Conservation (phyloP, 78 protist species). For the Isochrysis galbana region DNA sequence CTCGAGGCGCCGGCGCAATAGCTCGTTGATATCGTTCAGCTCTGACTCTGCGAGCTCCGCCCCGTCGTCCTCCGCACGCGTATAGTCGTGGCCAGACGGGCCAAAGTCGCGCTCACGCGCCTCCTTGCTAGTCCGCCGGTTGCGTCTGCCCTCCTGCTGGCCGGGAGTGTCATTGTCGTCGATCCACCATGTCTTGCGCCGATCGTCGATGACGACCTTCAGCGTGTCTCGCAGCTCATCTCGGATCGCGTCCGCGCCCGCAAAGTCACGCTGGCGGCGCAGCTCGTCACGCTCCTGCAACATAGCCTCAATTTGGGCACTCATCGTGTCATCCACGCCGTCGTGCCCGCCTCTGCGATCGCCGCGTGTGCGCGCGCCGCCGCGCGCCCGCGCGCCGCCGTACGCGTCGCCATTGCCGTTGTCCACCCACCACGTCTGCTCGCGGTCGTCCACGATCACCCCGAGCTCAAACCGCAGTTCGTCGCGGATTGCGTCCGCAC, state of each 20-base stretch:
- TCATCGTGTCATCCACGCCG: background rate
- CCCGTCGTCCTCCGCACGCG: background rate
- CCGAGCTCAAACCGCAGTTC: background rate
- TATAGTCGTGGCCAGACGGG: background rate
- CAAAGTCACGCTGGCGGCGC: background rate
- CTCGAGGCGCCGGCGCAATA: background rate
- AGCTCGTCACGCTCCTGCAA: background rate
- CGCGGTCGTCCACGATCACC: background rate
- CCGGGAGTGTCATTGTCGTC: background rate
- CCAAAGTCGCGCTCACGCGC: background rate
- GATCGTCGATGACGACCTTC: background rate
- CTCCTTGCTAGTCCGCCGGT: background rate
- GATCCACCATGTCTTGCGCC: background rate
- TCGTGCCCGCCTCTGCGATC: background rate
- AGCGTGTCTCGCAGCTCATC: background rate
- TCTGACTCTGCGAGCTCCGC: background rate
- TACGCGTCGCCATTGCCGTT: background rate
- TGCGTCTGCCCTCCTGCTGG: background rate
- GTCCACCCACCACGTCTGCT: background rate
- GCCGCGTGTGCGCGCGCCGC: background rate
- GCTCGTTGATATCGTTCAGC: background rate
- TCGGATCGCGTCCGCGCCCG: background rate
- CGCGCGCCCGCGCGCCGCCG: background rate
- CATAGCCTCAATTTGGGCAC: background rate
- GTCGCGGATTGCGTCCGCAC: background rate